Percentiles rank a stretch among this genome's conserved stretches.
Conservation (phyloP, 495 filamentous ascomycete genomes). For the Penicillium parvum region DNA sequence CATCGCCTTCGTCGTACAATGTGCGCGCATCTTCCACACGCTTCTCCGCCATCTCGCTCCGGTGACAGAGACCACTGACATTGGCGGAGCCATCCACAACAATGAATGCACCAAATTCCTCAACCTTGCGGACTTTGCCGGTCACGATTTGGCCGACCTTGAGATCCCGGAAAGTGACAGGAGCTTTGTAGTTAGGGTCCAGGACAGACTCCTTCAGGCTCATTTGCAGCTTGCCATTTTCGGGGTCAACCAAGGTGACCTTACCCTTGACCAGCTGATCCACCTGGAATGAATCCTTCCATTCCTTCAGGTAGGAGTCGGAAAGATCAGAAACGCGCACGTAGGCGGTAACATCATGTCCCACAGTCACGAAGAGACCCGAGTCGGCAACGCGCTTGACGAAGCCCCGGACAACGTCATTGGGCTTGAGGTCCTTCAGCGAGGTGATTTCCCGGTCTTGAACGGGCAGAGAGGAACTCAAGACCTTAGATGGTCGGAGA, state of each 20-base stretch:
- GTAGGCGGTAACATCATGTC: constrained; percentile 73
- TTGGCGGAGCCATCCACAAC: constrained; percentile 78
- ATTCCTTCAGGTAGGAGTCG: constrained; percentile 87
- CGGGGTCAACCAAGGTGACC: constrained; percentile 61
- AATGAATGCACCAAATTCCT: constrained; percentile 93
- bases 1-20: constrained; percentile 82
- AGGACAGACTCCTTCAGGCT: constrained; percentile 80
- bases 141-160: constrained; percentile 75
- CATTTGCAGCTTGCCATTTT: constrained; percentile 71
- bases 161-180: constrained; percentile 64
- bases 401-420: constrained; percentile 83
- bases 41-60: constrained; percentile 81
- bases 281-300: constrained; percentile 82
- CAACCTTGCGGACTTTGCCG: constrained; percentile 86
- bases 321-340: constrained; percentile 83
- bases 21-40: constrained; percentile 72
- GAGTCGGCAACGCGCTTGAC: constrained; percentile 81
- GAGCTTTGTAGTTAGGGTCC: constrained; percentile 71
- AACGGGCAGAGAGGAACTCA: constrained; percentile 80
- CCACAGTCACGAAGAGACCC: constrained; percentile 78
- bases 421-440: constrained; percentile 63
- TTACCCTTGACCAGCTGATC: constrained; percentile 88
- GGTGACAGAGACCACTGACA: constrained; percentile 88
- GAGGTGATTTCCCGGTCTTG: constrained; percentile 74
- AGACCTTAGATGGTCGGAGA: constrained; percentile 76